Percentiles rank a stretch among this genome's conserved stretches.
These are phyloP conservation scores for Solanum lycopersicoides DNA, from an alignment of 257 asterid genomes.

Conservation along the genomic window DNA sequence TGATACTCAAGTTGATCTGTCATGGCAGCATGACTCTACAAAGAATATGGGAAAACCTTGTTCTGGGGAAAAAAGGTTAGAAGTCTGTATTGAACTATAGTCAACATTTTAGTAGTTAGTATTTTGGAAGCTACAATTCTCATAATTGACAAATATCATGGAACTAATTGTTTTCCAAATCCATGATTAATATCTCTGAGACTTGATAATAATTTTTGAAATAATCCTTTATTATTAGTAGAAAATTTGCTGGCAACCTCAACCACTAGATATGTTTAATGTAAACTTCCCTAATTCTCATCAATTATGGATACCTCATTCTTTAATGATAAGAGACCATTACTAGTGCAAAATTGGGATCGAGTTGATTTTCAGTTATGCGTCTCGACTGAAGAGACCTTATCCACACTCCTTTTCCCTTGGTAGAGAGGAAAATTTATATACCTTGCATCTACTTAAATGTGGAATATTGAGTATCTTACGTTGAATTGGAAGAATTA, in stretches of 20 bases:
- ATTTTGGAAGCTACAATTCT: neutral
- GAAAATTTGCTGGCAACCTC: neutral
- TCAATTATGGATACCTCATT: neutral
- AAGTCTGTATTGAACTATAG: neutral
- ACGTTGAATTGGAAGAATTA: neutral
- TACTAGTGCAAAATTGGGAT: neutral
- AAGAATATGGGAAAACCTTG: slow-evolving; percentile 73
- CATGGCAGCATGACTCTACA: slow-evolving; percentile 93
- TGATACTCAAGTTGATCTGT: slow-evolving; percentile 68
- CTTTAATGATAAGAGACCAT: neutral
- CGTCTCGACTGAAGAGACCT: neutral
- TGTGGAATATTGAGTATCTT: neutral
- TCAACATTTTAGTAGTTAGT: neutral
- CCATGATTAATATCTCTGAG: neutral
- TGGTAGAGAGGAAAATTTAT: neutral
- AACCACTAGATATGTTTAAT: neutral
- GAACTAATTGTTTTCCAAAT: neutral
- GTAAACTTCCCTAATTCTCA: neutral
- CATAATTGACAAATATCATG: neutral
- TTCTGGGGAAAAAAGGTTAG: slow-evolving; percentile 50
- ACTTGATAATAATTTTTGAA: neutral
- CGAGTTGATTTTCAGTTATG: neutral
- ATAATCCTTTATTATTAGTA: neutral
- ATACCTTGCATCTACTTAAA: neutral
- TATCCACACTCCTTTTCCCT: neutral